Conservation (phyloP, 192 early-diverging fungal species). For the Pilobolus umbonatus region DNA sequence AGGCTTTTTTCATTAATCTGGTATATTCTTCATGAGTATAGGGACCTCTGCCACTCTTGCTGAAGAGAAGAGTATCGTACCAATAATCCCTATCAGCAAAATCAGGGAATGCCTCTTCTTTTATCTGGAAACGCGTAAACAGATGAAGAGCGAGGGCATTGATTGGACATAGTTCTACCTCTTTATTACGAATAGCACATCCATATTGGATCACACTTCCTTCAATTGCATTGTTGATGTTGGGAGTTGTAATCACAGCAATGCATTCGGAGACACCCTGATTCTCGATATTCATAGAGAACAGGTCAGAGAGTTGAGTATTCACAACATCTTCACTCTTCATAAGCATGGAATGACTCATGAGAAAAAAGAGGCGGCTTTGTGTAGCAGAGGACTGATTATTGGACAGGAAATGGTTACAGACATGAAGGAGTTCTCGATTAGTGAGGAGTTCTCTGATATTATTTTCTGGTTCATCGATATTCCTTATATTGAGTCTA, state of each 20-base stretch:
- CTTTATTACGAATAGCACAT: neutral
- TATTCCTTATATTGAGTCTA: too few relatives aligned
- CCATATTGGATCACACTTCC: neutral
- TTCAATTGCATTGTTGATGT: neutral
- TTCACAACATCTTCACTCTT: neutral
- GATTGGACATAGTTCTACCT: neutral
- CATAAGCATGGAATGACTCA: neutral
- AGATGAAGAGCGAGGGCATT: neutral
- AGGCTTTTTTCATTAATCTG: too few relatives aligned
- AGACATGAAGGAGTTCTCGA: too few relatives aligned
- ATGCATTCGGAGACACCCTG: neutral
- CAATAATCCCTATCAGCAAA: neutral
- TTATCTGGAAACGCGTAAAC: neutral
- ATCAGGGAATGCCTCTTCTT: neutral
- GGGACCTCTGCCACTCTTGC: neutral
- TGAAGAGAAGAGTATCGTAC: neutral
- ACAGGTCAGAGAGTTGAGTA: neutral
- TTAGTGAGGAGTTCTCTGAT: too few relatives aligned
- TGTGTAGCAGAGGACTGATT: too few relatives aligned
- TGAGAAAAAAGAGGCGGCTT: too few relatives aligned
- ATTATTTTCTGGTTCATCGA: too few relatives aligned
- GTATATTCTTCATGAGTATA: too few relatives aligned
- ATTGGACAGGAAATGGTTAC: too few relatives aligned
- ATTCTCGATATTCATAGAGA: neutral
- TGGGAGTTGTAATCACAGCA: neutral